phyloP scores from a whole-genome alignment of 2,329 filamentous ascomycete species.

The Zelopaecilomyces penicillatus region DNA sequence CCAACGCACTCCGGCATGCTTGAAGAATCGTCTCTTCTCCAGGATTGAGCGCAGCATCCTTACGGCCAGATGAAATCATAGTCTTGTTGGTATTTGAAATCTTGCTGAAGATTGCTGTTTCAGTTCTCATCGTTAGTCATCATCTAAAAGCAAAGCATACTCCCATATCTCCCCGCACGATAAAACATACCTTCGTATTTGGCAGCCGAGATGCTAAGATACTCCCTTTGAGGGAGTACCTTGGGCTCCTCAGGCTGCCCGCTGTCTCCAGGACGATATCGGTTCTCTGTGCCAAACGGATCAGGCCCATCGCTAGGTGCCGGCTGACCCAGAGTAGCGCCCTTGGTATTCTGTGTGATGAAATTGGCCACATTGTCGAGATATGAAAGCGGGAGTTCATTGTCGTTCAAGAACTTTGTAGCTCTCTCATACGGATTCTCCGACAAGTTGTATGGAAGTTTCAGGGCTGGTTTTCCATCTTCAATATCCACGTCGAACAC shows the following conservation, averaged over 20 bases:
- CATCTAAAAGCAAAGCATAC: neutral
- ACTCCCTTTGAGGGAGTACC: slow-evolving; percentile 69
- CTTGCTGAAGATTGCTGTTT: slow-evolving; percentile 62
- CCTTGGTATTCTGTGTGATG: slow-evolving; percentile 82
- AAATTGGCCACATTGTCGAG: slow-evolving; percentile 90
- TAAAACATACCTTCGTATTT: slow-evolving; percentile 49
- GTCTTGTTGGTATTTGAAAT: slow-evolving; percentile 66
- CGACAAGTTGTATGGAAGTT: slow-evolving; percentile 87
- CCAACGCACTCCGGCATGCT: slow-evolving; percentile 54
- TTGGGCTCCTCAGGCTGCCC: slow-evolving; percentile 40
- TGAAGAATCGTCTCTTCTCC: slow-evolving; percentile 58
- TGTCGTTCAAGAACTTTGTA: slow-evolving; percentile 81
- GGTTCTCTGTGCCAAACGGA: slow-evolving; percentile 68
- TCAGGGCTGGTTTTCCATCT: slow-evolving; percentile 84
- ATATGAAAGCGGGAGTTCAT: slow-evolving; percentile 79
- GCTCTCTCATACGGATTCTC: slow-evolving; percentile 91
- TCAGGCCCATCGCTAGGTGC: slow-evolving; percentile 49
- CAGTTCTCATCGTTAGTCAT: neutral
- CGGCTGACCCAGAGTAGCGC: slow-evolving; percentile 66
- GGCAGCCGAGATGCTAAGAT: slow-evolving; percentile 67
- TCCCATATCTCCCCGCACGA: too few species aligned
- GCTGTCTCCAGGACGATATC: slow-evolving; percentile 61
- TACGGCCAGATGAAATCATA: slow-evolving; percentile 61
- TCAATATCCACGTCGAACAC: slow-evolving; percentile 97
- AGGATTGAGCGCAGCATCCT: slow-evolving; percentile 65